These are phyloP conservation scores for Scedosporium dehoogii DNA, from an alignment of 2,329 filamentous ascomycete genomes.

Conservation along the genomic window DNA sequence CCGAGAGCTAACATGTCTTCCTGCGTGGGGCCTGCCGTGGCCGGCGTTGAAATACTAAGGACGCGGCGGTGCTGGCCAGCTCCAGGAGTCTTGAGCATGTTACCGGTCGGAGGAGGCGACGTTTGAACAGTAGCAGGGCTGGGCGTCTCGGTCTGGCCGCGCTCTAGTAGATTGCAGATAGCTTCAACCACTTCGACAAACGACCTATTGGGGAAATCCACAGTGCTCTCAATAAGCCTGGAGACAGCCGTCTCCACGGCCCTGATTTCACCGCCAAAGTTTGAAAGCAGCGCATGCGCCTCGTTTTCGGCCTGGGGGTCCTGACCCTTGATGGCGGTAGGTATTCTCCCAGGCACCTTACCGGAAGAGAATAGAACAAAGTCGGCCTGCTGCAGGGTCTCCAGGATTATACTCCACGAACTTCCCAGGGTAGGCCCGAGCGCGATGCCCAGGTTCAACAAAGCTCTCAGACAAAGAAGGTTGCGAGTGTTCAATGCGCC, in stretches of 20 bases:
- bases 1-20: constrained; percentile 59
- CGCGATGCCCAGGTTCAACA: constrained; percentile 93
- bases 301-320: constrained; percentile 43
- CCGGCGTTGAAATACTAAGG: constrained; percentile 35
- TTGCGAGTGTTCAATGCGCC: constrained; percentile 75
- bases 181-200: constrained; percentile 71
- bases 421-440: constrained; percentile 75
- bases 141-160: constrained; percentile 15
- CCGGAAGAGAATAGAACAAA: constrained; percentile 64
- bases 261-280: constrained; percentile 70
- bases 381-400: constrained; percentile 87
- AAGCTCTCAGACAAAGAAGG: constrained; percentile 75
- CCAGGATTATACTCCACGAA: constrained; percentile 85
- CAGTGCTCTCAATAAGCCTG: constrained; percentile 81
- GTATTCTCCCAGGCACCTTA: constrained; percentile 41
- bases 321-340: constrained; percentile 33
- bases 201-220: constrained; percentile 75
- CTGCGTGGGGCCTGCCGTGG: constrained; percentile 42
- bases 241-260: constrained; percentile 83
- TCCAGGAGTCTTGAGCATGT: constrained; percentile 25
- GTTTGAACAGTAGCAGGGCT: neutral
- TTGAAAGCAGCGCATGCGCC: constrained; percentile 42
- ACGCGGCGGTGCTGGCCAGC: constrained; percentile 32
- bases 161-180: constrained; percentile 59
- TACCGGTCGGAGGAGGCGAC: constrained; percentile 14